Base-by-base conservation (phyloP, 371 early-diverging fungal species). In the Mucor lusitanicus region DNA sequence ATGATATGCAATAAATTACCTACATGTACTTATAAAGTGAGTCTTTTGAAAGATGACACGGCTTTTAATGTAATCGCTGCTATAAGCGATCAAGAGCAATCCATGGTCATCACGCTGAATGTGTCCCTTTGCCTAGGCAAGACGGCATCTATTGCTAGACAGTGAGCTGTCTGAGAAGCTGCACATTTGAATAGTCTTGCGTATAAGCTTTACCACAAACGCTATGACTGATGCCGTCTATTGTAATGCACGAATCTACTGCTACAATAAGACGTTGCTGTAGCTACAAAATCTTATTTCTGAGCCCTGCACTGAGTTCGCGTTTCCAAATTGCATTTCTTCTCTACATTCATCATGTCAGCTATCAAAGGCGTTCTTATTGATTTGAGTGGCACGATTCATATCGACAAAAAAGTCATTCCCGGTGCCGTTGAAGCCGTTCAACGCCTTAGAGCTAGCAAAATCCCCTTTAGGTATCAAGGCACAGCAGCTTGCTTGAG, bases 321-420 rank as follows among this genome's bases (percentile, higher is more conserved):
- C 57, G 57, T 19, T 7, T 57, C 30, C 21, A 30, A 33, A 30
- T 19, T 59, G 35, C 25, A 58, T 48, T 50, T 59, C 17, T 27
- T 53, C 17, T 44, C 15, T 44, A 15, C 42, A 28, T 27, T 40
- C 19, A 25, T 39, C 23, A 70, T 70, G 70, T 50, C 70, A 21
- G 37, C 56, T 8, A 55, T 81, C 11, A 81, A 77, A 72, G 94
- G 88, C 15, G 77, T 92, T 7, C 80, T 94, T 50, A 88, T 94
- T 35, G 95, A 95, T 65, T 80, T 93, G 11, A 91, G 91, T 64
- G 95, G 95, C 27, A 90, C 91, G 0, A 77, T 95, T 27, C 94
- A 94, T 61, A 84, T 95, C 25, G 94, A 92, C 63, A 75, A 88
- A 46, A 75, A 78, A 40, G 84, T 80, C 6, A 92, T 92, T 57